phyloP scores from a whole-genome alignment of 768 basidiomycete species.

The Lactarius akahatsu region DNA sequence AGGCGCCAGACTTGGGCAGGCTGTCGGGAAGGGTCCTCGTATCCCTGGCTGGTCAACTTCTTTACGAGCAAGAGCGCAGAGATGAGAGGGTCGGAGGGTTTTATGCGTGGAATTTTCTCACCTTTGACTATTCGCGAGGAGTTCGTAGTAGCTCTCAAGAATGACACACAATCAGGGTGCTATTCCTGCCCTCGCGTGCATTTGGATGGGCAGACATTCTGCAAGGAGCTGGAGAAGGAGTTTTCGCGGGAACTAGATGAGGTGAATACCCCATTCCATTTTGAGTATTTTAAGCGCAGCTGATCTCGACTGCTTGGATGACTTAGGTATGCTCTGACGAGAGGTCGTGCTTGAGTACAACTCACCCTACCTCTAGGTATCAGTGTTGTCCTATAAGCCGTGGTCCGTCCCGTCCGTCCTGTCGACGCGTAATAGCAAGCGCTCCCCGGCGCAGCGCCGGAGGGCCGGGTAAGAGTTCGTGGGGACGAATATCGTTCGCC shows the following conservation, averaged over 20 bases:
- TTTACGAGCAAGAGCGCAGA: neutral
- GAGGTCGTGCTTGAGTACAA: neutral
- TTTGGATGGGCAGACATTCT: constrained; percentile 4
- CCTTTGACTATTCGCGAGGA: neutral
- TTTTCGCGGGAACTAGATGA: constrained; percentile 2
- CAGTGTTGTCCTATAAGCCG: too few species aligned
- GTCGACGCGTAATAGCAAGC: too few species aligned
- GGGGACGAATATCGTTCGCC: too few species aligned
- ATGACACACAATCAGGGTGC: neutral
- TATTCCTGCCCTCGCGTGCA: neutral
- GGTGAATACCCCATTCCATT: neutral
- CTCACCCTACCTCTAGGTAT: too few species aligned
- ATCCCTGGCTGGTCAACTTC: neutral
- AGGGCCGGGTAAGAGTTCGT: too few species aligned
- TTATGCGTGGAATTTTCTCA: neutral
- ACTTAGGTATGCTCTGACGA: too few species aligned
- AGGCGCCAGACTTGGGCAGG: neutral
- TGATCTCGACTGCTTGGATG: too few species aligned
- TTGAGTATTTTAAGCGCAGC: neutral
- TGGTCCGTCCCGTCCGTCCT: too few species aligned
- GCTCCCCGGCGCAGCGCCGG: too few species aligned
- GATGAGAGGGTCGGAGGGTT: neutral
- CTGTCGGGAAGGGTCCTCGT: neutral
- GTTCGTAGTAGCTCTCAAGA: constrained; percentile 1
- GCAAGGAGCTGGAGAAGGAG: constrained; percentile 4